These are phyloP conservation scores for Spergularia azorica DNA, from an alignment of 179 eudicot species.

Conservation along the genomic window DNA sequence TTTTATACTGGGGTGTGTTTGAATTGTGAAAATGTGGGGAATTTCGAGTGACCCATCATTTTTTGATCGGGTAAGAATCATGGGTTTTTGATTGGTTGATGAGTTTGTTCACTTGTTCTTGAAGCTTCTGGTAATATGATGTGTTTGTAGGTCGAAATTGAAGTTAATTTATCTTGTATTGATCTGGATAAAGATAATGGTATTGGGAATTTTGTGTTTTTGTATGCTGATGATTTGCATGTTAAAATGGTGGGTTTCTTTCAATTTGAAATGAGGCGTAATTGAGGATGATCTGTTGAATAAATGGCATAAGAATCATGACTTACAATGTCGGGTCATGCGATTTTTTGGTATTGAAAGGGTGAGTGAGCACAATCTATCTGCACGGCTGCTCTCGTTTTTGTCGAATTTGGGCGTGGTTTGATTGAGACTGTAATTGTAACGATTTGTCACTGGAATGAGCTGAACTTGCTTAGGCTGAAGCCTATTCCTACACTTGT, in stretches of 20 bases:
- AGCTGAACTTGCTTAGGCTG: background rate
- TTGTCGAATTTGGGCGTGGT: no score
- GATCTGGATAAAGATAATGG: background rate
- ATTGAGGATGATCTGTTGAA: no score
- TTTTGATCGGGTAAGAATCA: slow-evolving; percentile 15
- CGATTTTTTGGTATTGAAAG: no score
- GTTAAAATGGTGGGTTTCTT: no score
- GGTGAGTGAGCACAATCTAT: no score
- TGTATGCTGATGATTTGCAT: background rate
- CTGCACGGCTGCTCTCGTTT: no score
- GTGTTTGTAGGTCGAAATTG: background rate
- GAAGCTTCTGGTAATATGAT: background rate
- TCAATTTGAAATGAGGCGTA: no score
- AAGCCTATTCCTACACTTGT: background rate
- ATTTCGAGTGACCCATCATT: background rate
- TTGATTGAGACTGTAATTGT: no score
- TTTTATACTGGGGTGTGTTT: slow-evolving; percentile 6
- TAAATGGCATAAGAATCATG: no score
- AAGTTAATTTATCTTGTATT: background rate
- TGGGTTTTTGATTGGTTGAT: slow-evolving; percentile 14
- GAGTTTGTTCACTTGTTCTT: background rate
- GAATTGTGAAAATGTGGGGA: slow-evolving; percentile 18
- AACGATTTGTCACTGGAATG: no score
- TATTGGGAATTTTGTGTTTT: no score
- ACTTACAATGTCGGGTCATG: no score